Percentiles rank a stretch among this genome's conserved stretches.
These are phyloP conservation scores for Wickerhamiella vanderwaltii DNA, from an alignment of 805 yeast species.

Conservation along the genomic window DNA sequence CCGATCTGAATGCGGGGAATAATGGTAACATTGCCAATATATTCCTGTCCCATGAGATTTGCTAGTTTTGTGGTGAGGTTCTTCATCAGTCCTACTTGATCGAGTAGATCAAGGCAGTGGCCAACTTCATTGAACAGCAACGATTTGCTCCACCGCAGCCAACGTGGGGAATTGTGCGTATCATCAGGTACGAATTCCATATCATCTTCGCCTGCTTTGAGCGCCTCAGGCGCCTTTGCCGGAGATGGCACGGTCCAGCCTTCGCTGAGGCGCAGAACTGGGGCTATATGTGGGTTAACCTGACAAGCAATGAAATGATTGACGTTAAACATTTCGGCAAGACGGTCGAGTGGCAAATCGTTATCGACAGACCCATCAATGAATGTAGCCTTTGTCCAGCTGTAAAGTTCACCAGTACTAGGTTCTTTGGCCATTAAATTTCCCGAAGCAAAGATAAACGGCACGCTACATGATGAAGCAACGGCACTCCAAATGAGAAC, in stretches of 20 bases:
- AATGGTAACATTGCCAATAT: constrained; percentile 89
- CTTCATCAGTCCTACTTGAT: constrained; percentile 66
- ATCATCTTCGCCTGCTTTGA: constrained; percentile 8
- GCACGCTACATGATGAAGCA: constrained; percentile 85
- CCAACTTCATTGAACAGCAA: constrained; percentile 57
- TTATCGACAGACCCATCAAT: constrained; percentile 95
- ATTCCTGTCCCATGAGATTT: constrained; percentile 71
- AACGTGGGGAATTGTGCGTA: constrained; percentile 5
- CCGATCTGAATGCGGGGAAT: constrained; percentile 55
- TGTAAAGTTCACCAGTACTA: constrained; percentile 54
- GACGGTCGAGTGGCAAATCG: constrained; percentile 79
- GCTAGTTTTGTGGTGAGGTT: constrained; percentile 60
- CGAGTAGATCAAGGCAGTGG: constrained; percentile 60
- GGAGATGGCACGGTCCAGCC: constrained; percentile 29
- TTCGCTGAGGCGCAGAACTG: constrained; percentile 41
- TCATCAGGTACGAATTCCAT: constrained; percentile 10
- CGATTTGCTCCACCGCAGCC: constrained; percentile 34
- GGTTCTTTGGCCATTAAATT: constrained; percentile 75
- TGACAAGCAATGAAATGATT: constrained; percentile 96
- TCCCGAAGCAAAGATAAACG: constrained; percentile 80
- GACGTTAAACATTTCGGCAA: constrained; percentile 94
- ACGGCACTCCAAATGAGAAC: constrained; percentile 84
- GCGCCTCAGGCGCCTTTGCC: constrained; percentile 36
- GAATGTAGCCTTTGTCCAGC: constrained; percentile 75
- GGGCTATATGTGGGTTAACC: constrained; percentile 93